phyloP scores from a whole-genome alignment of 257 asterid genomes.

The Primulina eburnea region DNA sequence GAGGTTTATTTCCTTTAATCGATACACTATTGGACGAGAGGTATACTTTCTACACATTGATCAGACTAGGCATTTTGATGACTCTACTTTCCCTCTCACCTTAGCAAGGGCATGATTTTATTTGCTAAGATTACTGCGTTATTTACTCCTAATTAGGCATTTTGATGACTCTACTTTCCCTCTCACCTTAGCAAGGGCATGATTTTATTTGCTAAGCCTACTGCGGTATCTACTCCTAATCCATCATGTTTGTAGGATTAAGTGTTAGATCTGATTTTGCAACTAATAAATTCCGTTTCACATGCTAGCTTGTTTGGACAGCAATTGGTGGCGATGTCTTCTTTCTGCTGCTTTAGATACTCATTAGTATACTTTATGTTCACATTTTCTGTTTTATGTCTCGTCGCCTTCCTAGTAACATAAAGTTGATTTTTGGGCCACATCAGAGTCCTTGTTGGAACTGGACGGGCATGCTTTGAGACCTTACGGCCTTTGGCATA shows the following conservation, averaged over 20 bases:
- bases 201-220: neutral
- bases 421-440: slow-evolving; percentile 8
- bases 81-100: neutral
- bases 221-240: neutral
- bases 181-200: neutral
- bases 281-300: neutral
- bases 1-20: slow-evolving; percentile 59
- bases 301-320: slow-evolving; percentile 9
- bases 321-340: slow-evolving; percentile 6
- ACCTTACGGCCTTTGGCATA: slow-evolving; percentile 96
- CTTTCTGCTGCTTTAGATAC: slow-evolving; percentile 20
- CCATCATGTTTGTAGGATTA: neutral
- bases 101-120: neutral
- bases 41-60: neutral
- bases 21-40: neutral
- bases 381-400: slow-evolving; percentile 5
- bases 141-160: neutral
- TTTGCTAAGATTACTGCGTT: neutral
- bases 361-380: slow-evolving; percentile 6
- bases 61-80: neutral
- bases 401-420: too few relatives aligned
- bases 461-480: slow-evolving; percentile 98
- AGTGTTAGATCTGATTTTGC: neutral
- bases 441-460: slow-evolving; percentile 97
- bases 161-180: neutral